Conservation (phyloP, 2,329 filamentous ascomycete genomes). For the Trematosphaeria pertusa region DNA sequence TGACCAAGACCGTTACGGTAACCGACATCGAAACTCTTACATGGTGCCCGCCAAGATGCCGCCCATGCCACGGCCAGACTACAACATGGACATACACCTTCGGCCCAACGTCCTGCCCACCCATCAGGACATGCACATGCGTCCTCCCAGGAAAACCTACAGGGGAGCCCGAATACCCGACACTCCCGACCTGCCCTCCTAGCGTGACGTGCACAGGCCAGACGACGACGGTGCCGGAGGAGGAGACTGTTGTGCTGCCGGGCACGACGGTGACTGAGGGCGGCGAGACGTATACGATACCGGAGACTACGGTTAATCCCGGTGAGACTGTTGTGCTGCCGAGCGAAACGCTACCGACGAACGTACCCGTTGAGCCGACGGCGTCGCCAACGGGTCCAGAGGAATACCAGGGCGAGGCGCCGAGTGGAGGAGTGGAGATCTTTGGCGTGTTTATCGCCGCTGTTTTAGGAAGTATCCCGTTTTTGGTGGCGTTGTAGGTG, state of each 20-base stretch:
- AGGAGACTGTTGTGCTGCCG: background rate
- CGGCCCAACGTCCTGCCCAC: background rate
- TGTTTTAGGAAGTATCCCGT: background rate
- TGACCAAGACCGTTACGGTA: background rate
- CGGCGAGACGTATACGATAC: background rate
- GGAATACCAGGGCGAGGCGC: background rate
- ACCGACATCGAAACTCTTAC: background rate
- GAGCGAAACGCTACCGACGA: background rate
- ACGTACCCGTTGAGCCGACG: background rate
- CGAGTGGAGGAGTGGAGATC: background rate
- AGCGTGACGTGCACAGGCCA: conserved; percentile 4
- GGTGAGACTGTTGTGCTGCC: background rate
- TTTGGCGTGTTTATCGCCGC: background rate
- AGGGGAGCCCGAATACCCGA: background rate
- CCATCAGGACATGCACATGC: background rate
- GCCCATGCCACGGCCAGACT: conserved; percentile 1
- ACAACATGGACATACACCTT: conserved; percentile 1
- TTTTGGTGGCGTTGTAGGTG: background rate
- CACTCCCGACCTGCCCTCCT: background rate
- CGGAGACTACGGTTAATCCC: background rate
- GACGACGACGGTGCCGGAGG: background rate
- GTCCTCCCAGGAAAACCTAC: background rate
- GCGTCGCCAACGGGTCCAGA: background rate
- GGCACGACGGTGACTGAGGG: background rate
- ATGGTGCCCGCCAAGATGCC: background rate